Percentiles rank a stretch among this genome's conserved stretches.
phyloP scores from a whole-genome alignment of 1,284 basidiomycete species.

The Moesziomyces antarcticus region DNA sequence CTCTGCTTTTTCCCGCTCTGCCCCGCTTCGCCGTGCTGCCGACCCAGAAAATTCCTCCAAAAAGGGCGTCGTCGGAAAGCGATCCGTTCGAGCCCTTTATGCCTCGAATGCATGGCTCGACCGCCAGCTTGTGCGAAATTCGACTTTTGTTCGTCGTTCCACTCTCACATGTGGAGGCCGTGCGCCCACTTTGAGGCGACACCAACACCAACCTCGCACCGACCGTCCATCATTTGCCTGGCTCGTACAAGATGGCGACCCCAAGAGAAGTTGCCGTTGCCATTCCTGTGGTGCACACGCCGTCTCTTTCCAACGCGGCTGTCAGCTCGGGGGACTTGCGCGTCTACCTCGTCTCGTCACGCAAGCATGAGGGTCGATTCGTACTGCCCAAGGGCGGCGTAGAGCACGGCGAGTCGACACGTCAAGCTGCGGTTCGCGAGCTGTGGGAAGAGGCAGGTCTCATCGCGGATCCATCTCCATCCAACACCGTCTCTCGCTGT shows the following conservation, averaged over 20 bases:
- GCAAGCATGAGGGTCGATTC: conserved; percentile 54
- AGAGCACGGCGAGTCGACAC: conserved; percentile 51
- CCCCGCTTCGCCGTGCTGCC: not conserved
- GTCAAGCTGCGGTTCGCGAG: conserved; percentile 57
- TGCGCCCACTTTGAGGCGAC: not conserved
- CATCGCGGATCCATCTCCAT: conserved; percentile 4
- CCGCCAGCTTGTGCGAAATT: too few species aligned
- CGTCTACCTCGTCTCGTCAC: conserved; percentile 58
- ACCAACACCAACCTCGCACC: not conserved
- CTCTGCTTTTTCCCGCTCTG: not conserved
- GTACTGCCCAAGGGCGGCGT: conserved; percentile 65
- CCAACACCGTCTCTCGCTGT: conserved; percentile 9
- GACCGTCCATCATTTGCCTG: not conserved
- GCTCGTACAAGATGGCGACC: conserved; percentile 2
- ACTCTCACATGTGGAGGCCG: not conserved
- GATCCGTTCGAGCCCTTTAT: not conserved
- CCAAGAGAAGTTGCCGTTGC: conserved; percentile 52
- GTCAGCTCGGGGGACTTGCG: not conserved
- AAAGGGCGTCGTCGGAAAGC: not conserved
- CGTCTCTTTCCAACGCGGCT: not conserved
- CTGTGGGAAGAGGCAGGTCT: conserved; percentile 60
- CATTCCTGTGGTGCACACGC: conserved; percentile 25
- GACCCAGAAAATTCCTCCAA: not conserved
- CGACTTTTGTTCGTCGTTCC: not conserved
- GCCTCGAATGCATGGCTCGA: not conserved